phyloP scores from a whole-genome alignment of 2,329 filamentous ascomycete genomes.

The Phaeosphaeriaceae sp. region DNA sequence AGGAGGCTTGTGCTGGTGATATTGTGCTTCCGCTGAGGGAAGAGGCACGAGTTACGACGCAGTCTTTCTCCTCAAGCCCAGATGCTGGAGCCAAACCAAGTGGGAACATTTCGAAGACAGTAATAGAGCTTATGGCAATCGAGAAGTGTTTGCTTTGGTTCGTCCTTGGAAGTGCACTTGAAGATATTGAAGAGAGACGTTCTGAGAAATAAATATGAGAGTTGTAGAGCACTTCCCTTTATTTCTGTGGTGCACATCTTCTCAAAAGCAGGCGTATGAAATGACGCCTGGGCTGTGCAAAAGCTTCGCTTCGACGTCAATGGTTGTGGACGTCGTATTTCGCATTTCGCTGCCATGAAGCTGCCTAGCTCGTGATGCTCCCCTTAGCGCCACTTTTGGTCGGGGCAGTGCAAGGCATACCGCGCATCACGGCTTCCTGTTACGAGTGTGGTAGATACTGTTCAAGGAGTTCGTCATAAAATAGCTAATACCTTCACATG shows the following conservation, averaged over 20 bases:
- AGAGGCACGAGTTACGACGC: constrained; percentile 17
- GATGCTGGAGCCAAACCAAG: constrained; percentile 18
- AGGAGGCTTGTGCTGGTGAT: constrained; percentile 3
- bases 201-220: neutral
- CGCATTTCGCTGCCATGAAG: neutral
- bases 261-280: neutral
- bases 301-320: neutral
- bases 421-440: neutral
- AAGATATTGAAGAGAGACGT: neutral
- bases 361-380: neutral
- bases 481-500: neutral
- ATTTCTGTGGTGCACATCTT: neutral
- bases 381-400: neutral
- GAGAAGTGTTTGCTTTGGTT: neutral
- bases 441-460: neutral
- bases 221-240: neutral
- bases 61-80: constrained; percentile 25
- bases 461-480: neutral
- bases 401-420: neutral
- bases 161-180: neutral
- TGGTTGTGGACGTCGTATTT: neutral
- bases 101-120: constrained; percentile 6
- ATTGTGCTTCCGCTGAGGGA: constrained; percentile 27
- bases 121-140: constrained; percentile 1
- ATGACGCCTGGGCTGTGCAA: neutral